Conservation (phyloP, 257 asterid genomes). For the Solanum appendiculatum region DNA sequence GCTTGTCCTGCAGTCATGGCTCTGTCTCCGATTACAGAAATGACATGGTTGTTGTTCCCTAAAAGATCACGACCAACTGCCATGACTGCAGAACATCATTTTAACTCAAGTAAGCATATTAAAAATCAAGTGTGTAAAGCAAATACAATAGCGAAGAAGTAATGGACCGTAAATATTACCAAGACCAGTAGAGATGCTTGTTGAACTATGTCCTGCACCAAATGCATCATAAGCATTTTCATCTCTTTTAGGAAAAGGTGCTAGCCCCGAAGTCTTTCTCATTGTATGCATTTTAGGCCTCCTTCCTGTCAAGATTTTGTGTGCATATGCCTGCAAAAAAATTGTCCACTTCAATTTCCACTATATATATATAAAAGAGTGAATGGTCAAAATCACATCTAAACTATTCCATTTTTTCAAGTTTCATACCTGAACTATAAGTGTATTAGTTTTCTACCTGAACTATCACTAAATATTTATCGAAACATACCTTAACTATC, state of each 20-base stretch:
- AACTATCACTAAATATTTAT: not conserved
- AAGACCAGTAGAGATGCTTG: constrained; percentile 82
- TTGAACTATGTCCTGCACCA: constrained; percentile 84
- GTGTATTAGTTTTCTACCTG: not conserved
- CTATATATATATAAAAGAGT: not conserved
- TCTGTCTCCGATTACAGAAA: constrained; percentile 68
- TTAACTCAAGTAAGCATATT: not conserved
- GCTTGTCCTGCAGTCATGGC: constrained; percentile 91
- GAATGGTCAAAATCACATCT: not conserved
- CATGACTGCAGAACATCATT: constrained; percentile 35
- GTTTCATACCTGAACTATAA: not conserved
- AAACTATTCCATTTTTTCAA: not conserved
- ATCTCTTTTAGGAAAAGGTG: constrained; percentile 68
- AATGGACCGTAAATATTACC: constrained; percentile 18
- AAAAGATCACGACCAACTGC: constrained; percentile 69
- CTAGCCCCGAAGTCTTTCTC: constrained; percentile 56
- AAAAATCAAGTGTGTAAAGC: too few species aligned
- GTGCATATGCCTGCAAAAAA: constrained; percentile 69
- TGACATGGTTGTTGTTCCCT: constrained; percentile 54
- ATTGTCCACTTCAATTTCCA: not conserved
- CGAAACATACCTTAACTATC: not conserved
- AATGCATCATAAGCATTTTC: constrained; percentile 73
- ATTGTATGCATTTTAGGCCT: constrained; percentile 65
- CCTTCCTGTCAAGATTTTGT: constrained; percentile 72
- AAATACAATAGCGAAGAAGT: not conserved